These are phyloP conservation scores for Passalora sequoiae DNA, from an alignment of 2,329 filamentous ascomycete species.

Conservation along the genomic window DNA sequence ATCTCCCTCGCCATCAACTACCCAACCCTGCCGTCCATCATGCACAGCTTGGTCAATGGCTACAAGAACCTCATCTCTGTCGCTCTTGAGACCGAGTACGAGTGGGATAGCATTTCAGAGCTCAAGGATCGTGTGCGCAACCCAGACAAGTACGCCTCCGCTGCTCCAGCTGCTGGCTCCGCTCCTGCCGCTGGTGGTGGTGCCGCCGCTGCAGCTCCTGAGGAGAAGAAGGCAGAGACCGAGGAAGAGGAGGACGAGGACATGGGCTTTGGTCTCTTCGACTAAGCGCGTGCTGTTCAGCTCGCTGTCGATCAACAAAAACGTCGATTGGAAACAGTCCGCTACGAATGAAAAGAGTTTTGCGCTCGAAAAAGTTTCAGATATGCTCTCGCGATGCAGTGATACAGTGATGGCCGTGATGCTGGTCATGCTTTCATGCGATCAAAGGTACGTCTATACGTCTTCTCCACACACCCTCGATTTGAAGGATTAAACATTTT, in stretches of 20 bases:
- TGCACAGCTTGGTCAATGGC: conserved; percentile 92
- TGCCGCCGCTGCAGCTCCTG: conserved; percentile 49
- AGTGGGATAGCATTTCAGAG: conserved; percentile 92
- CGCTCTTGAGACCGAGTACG: conserved; percentile 83
- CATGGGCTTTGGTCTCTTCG: conserved; percentile 53
- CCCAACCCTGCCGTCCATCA: conserved; percentile 92
- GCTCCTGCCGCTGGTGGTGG: conserved; percentile 49
- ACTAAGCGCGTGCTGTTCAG: conserved; percentile 37
- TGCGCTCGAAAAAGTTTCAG: conserved; percentile 8
- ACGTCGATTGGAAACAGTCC: conserved; percentile 14
- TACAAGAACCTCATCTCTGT: conserved; percentile 97
- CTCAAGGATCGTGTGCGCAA: conserved; percentile 99
- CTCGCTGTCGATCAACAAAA: conserved; percentile 8
- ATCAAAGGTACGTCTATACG: conserved; percentile 35
- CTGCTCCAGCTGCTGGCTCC: conserved; percentile 66
- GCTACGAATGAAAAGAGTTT: conserved; percentile 20
- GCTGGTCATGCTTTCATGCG: background rate
- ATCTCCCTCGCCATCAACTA: conserved; percentile 90
- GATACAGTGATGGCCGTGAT: background rate
- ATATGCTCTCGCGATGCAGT: conserved; percentile 13
- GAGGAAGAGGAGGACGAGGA: conserved; percentile 54
- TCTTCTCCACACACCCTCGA: conserved; percentile 7
- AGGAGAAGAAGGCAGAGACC: conserved; percentile 58
- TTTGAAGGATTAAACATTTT: conserved; percentile 60
- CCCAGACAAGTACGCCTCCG: conserved; percentile 88